Evolutionary conservation across 1,284 basidiomycete species (phyloP), one percentile per base, ranked within the genome.

Genomic region (Puccinia polysora): DNA sequence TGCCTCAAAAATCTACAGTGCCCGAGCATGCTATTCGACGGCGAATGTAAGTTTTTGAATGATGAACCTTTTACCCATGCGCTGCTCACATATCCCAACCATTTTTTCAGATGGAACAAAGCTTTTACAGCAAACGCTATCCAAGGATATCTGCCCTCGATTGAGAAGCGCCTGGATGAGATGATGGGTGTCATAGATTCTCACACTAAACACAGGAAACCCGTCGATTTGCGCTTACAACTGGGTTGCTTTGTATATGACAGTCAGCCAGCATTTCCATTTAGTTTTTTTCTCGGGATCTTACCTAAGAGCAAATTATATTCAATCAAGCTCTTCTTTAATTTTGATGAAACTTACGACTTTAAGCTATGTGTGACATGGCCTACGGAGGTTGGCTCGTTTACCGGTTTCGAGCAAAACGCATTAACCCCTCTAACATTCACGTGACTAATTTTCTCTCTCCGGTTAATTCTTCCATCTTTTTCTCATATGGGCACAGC

Each of bases 51-150:
- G 65, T 45, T 60, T 60, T n/a, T n/a, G n/a, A n/a, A n/a, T n/a
- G n/a, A n/a, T n/a, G n/a, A n/a, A n/a, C n/a, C n/a, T n/a, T n/a
- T n/a, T n/a, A n/a, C n/a, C n/a, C n/a, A n/a, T n/a, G n/a, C n/a
- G n/a, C n/a, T n/a, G n/a, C n/a, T n/a, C n/a, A n/a, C n/a, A n/a
- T n/a, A n/a, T n/a, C 30, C 30, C 18, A 25, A 23, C 47, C 7
- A 34, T 56, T 30, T 30, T 4, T 56, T 56, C 14, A 68, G 65
- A 28, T 68, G 65, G 65, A 53, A 55, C 20, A 68, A 68, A 32
- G 65, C 65, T 36, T 68, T 68, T 32, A 68, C 65, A 49, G 52
- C 65, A 15, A 68, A 68, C 56, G 65, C 65, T 28, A 68, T 68
- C n/a, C 23, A 14, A 47, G 52, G 38, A 14, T 68, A 68, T 32